Base-by-base conservation (phyloP, 2,329 filamentous ascomycete genomes). In the Didymella lethalis region DNA sequence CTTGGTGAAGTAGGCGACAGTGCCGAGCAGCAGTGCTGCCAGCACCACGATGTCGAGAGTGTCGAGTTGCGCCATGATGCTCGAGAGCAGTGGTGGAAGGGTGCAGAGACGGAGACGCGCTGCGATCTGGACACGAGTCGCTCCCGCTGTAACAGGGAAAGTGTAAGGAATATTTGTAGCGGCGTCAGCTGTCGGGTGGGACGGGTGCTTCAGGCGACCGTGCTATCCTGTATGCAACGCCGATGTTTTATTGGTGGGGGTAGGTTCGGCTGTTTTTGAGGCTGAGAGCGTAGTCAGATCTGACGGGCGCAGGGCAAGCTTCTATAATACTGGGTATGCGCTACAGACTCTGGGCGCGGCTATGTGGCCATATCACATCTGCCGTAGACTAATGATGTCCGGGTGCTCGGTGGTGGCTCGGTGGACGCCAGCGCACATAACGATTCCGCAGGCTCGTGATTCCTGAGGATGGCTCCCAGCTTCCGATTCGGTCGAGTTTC, bases 1-100 rank as follows among this genome's bases (percentile, higher is more conserved):
- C 78, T 99, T 99, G 67, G 95, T 98, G 81, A 99, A 96, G 82
- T 98, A 99, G 75, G 94, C 95, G 61, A 93, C 77, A 47, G 93
- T 97, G 67, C 92, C 95, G 58, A 96, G 78, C 55, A 98, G 85
- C 70, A 99, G 89, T 58, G 87, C 87, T 63, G 88, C 87, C 67
- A 99, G 90, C 84, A 99, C 95, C 72, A 97, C 79, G 71, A 98
- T 85, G 85, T 99, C 95, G 82, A 99, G 83, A 26, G 93, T 96
- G 78, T 99, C 95, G 76, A 99, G 88, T 85, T 97, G 91, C 68
- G 94, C 92, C 95, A 99, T 98, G 72, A 67, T 84, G 77, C 75
- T 68, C 61, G 64, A 20, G 28, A 57, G 57, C 59, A 61, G 64
- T 26, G 26, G 60, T 55, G 49, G 53, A 59, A 52, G 54, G 45